phyloP scores from a whole-genome alignment of 1,139 yeast species.

The Candida sp. region DNA sequence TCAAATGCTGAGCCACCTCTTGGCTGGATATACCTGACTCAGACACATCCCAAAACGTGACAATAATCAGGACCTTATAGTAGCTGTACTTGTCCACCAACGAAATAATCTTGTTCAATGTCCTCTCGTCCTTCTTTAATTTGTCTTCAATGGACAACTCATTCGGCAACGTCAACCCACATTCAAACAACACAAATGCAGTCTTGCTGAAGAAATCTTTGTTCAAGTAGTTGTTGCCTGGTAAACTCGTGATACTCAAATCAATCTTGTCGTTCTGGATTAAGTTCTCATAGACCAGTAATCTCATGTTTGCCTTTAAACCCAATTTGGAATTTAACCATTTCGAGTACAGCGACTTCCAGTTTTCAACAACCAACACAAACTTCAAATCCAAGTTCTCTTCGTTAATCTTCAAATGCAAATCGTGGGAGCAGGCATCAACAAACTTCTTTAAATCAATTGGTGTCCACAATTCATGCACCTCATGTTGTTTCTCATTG shows the following conservation, averaged over 20 bases:
- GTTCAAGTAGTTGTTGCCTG: conserved; percentile 36
- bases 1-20: conserved; percentile 22
- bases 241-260: conserved; percentile 39
- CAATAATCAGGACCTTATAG: conserved; percentile 38
- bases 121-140: conserved; percentile 36
- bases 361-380: conserved; percentile 48
- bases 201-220: conserved; percentile 40
- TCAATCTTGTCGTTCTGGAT: conserved; percentile 26
- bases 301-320: conserved; percentile 31
- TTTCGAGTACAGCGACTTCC: conserved; percentile 43
- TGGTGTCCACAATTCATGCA: conserved; percentile 46
- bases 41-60: conserved; percentile 43
- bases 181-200: conserved; percentile 48
- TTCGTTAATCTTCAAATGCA: conserved; percentile 24
- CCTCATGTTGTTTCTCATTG: conserved; percentile 31
- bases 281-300: conserved; percentile 28
- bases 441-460: conserved; percentile 32
- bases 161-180: conserved; percentile 34
- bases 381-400: conserved; percentile 28
- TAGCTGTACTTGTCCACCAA: conserved; percentile 39
- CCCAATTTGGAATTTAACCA: conserved; percentile 50
- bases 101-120: conserved; percentile 41
- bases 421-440: conserved; percentile 23
- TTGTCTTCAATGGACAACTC: conserved; percentile 25
- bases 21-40: conserved; percentile 20